These are phyloP conservation scores for Mucor saturninus DNA, from an alignment of 371 early-diverging fungal species.

Conservation along the genomic window DNA sequence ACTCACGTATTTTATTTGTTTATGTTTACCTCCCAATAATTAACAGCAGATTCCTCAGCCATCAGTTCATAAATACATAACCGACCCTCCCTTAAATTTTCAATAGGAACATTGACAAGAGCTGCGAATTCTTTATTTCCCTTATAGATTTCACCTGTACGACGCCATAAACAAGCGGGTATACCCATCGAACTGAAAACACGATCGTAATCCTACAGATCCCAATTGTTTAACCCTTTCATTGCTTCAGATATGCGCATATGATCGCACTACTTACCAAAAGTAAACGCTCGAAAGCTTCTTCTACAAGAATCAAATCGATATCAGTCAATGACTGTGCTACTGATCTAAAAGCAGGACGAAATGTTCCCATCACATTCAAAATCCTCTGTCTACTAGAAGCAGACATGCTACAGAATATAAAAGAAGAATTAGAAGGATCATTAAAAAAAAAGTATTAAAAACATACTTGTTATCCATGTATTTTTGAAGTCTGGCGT, in stretches of 20 bases:
- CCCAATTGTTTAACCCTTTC: no score
- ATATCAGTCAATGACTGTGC: constrained; percentile 91
- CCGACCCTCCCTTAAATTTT: constrained; percentile 77
- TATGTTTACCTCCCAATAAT: constrained; percentile 74
- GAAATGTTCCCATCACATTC: constrained; percentile 84
- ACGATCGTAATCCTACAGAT: constrained; percentile 41
- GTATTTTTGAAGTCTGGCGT: constrained; percentile 86
- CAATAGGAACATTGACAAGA: constrained; percentile 81
- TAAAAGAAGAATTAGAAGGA: not conserved
- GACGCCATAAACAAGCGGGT: constrained; percentile 93
- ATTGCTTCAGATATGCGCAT: no score
- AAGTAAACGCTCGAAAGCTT: constrained; percentile 90
- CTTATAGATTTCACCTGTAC: constrained; percentile 96
- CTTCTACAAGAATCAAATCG: constrained; percentile 91
- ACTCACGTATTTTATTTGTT: not conserved
- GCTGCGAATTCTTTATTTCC: constrained; percentile 94
- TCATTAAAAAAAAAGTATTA: not conserved
- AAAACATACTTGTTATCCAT: constrained; percentile 82
- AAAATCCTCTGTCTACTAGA: constrained; percentile 78
- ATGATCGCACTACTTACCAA: constrained; percentile 44
- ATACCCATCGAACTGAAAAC: constrained; percentile 93
- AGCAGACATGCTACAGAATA: constrained; percentile 70
- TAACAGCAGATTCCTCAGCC: constrained; percentile 87
- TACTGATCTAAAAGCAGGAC: constrained; percentile 85
- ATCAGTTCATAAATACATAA: constrained; percentile 89